phyloP scores from a whole-genome alignment of 352 stramenopile genomes.

The Globisporangium camurandrum region DNA sequence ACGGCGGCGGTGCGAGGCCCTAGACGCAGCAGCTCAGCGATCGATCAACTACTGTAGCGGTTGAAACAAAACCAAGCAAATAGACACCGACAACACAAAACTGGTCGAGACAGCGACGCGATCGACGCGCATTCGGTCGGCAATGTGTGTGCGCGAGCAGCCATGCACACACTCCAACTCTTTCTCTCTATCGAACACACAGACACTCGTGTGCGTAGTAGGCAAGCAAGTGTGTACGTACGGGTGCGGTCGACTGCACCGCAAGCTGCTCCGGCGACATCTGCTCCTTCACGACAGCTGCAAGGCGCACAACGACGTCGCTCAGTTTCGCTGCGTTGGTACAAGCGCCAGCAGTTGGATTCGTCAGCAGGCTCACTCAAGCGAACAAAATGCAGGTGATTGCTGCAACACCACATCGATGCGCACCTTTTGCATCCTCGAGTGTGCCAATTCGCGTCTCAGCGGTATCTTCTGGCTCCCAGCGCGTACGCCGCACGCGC shows the following conservation, averaged over 20 bases:
- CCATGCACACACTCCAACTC: neutral
- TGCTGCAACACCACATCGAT: neutral
- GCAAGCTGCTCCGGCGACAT: constrained; percentile 27
- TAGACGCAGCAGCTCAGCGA: constrained; percentile 34
- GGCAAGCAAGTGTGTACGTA: neutral
- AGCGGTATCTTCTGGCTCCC: constrained; percentile 7
- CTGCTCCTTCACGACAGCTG: constrained; percentile 61
- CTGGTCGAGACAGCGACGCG: too few relatives aligned
- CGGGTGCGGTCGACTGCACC: constrained; percentile 2
- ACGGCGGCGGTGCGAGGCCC: constrained; percentile 18
- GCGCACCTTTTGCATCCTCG: constrained; percentile 8
- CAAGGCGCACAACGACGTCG: constrained; percentile 60
- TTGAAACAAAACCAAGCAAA: constrained; percentile 16
- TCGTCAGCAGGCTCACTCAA: neutral
- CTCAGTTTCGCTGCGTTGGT: constrained; percentile 15
- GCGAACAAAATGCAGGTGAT: neutral
- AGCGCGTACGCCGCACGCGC: constrained; percentile 12
- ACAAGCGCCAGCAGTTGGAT: neutral
- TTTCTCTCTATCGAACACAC: too few relatives aligned
- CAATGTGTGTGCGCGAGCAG: neutral
- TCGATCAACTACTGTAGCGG: constrained; percentile 36
- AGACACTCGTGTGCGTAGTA: neutral
- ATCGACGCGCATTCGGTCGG: too few relatives aligned
- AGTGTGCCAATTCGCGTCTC: neutral
- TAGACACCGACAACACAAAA: constrained; percentile 7